Evolutionary conservation across 345 rosid species (phyloP).

Genomic region (Eucalyptus albens): DNA sequence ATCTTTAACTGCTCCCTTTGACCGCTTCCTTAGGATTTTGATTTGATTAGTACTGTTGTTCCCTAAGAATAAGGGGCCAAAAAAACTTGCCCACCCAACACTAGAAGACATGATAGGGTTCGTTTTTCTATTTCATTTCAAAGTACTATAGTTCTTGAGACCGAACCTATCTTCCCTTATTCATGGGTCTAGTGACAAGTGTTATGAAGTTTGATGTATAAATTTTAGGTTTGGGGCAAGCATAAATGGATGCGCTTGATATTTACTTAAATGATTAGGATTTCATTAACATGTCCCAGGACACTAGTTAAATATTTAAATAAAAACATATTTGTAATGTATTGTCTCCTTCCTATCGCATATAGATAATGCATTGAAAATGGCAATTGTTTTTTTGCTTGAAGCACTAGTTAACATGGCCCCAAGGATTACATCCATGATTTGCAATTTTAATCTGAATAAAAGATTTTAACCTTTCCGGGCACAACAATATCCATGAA

Average conservation of each 20-base stretch:
- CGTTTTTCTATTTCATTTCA: neutral
- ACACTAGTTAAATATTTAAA: too few species aligned
- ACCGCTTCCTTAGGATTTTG: neutral
- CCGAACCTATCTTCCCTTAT: neutral
- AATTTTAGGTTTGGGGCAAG: neutral
- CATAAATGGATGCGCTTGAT: too few species aligned
- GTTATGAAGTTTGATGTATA: neutral
- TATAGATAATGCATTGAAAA: rapidly evolving
- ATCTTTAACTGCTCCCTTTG: neutral
- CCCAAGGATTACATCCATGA: rapidly evolving
- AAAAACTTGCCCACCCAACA: neutral
- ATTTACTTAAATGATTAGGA: neutral
- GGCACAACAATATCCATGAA: rapidly evolving
- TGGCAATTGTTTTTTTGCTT: rapidly evolving
- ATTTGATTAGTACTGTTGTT: neutral
- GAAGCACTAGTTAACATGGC: rapidly evolving
- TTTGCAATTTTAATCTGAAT: neutral
- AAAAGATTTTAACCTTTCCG: too few species aligned
- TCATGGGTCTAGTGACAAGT: neutral
- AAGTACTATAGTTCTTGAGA: neutral
- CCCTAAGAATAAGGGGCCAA: neutral
- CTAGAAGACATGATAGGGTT: neutral
- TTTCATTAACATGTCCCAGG: too few species aligned
- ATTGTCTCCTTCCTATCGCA: rapidly evolving
- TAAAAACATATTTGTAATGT: too few species aligned